These are phyloP conservation scores for Blumeriella jaapii DNA, from an alignment of 2,329 filamentous ascomycete species.

Conservation along the genomic window DNA sequence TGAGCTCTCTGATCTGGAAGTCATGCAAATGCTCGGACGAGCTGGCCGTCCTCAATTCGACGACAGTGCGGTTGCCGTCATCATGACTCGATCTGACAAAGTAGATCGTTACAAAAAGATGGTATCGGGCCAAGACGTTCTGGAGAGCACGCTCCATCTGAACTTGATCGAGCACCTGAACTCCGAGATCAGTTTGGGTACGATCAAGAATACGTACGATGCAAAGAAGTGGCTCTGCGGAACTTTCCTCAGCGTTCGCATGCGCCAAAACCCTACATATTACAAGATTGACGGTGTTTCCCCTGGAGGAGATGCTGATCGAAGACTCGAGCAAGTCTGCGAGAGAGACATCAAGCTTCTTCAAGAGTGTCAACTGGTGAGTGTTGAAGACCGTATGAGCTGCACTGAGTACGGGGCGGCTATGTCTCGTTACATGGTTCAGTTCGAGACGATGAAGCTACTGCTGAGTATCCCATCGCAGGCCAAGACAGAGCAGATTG, in stretches of 20 bases:
- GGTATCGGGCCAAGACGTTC: constrained; percentile 57
- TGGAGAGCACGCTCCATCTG: constrained; percentile 69
- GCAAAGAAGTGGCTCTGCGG: constrained; percentile 65
- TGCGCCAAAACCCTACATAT: constrained; percentile 57
- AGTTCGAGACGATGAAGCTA: constrained; percentile 67
- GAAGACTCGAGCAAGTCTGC: constrained; percentile 59
- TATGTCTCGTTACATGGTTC: constrained; percentile 75
- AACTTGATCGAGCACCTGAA: constrained; percentile 78
- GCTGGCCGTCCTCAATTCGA: constrained; percentile 80
- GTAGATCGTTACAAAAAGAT: constrained; percentile 59
- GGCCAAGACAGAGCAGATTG: constrained; percentile 55
- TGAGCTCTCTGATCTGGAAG: constrained; percentile 71
- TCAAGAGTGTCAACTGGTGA: constrained; percentile 46
- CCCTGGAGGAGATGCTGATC: constrained; percentile 41
- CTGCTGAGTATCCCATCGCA: constrained; percentile 51
- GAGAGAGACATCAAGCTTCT: constrained; percentile 56
- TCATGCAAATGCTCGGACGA: constrained; percentile 85
- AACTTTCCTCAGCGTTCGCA: constrained; percentile 67
- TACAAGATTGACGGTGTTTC: constrained; percentile 52
- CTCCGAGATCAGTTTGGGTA: constrained; percentile 69
- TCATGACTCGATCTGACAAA: constrained; percentile 61
- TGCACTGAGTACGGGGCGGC: constrained; percentile 64
- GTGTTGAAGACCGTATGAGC: constrained; percentile 35
- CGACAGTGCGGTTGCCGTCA: constrained; percentile 61
- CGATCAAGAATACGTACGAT: constrained; percentile 50